Conservation (phyloP, 129 eudicot genomes). For the Chrysanthemum lavandulifolium region DNA sequence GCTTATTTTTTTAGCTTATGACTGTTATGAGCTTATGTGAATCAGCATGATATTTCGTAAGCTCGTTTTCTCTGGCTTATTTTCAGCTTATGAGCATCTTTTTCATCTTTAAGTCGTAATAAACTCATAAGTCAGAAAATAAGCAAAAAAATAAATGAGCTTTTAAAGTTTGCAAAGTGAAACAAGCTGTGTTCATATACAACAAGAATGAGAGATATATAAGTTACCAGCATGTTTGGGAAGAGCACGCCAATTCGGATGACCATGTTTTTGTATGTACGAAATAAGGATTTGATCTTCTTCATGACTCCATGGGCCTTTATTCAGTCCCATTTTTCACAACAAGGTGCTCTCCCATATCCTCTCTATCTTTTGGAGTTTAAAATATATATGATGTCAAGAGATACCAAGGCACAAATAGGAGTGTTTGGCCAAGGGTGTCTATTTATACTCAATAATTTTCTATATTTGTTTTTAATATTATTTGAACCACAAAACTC, state of each 20-base stretch:
- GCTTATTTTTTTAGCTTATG: too few species aligned
- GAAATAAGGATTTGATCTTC: slow-evolving; percentile 63
- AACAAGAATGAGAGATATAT: too few species aligned
- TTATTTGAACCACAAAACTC: neutral
- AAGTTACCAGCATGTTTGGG: slow-evolving; percentile 71
- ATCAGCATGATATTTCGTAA: too few species aligned
- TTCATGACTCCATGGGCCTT: slow-evolving; percentile 80
- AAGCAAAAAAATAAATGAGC: too few species aligned
- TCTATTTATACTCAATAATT: slow-evolving; percentile 10
- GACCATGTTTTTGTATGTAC: slow-evolving; percentile 56
- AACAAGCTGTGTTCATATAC: too few species aligned
- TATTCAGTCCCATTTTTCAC: slow-evolving; percentile 79
- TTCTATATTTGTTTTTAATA: neutral
- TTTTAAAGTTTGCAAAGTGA: too few species aligned
- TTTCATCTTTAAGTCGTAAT: too few species aligned
- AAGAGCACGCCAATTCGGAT: slow-evolving; percentile 82
- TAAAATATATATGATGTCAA: neutral
- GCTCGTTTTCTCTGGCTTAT: too few species aligned
- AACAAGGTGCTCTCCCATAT: slow-evolving; percentile 89
- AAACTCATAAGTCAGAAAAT: too few species aligned
- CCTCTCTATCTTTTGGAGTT: slow-evolving; percentile 10
- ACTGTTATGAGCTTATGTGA: too few species aligned
- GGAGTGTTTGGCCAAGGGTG: slow-evolving; percentile 24
- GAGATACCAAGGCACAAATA: slow-evolving; percentile 19
- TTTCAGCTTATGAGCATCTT: too few species aligned